Percentiles rank a stretch among this genome's conserved stretches.
phyloP scores from a whole-genome alignment of 306 rosid genomes.

The Fragaria ananassa region DNA sequence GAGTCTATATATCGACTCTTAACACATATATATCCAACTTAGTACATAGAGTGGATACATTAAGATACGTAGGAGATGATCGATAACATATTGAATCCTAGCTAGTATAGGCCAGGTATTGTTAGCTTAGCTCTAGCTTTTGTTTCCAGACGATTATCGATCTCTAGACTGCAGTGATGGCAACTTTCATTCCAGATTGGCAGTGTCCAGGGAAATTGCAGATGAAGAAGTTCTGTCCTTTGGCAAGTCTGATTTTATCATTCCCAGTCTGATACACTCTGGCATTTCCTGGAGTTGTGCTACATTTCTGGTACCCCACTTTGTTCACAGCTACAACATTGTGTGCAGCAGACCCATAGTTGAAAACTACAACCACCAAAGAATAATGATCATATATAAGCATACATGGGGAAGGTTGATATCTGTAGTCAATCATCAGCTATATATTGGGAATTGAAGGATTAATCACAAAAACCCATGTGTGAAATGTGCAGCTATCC shows the following conservation, averaged over 20 bases:
- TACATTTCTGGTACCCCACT: conserved; percentile 39
- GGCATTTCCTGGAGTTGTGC: conserved; percentile 38
- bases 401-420: neutral
- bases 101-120: neutral
- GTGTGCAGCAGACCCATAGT: conserved; percentile 37
- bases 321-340: conserved; percentile 52
- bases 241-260: conserved; percentile 52
- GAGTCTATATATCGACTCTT: neutral
- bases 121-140: neutral
- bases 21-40: neutral
- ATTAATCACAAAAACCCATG: too few relatives aligned
- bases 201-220: conserved; percentile 62
- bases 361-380: conserved; percentile 27
- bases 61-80: neutral
- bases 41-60: neutral
- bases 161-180: conserved; percentile 39
- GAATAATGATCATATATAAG: neutral
- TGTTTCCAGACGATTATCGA: neutral
- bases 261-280: conserved; percentile 42
- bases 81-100: neutral
- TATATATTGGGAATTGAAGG: too few relatives aligned
- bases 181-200: conserved; percentile 56
- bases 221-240: conserved; percentile 59
- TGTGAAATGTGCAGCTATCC: neutral
- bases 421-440: neutral